A percentile compares a stretch with the other conserved stretches of the same genome.
phyloP scores from a whole-genome alignment of 2,329 filamentous ascomycete species.

The Mycogone perniciosa region DNA sequence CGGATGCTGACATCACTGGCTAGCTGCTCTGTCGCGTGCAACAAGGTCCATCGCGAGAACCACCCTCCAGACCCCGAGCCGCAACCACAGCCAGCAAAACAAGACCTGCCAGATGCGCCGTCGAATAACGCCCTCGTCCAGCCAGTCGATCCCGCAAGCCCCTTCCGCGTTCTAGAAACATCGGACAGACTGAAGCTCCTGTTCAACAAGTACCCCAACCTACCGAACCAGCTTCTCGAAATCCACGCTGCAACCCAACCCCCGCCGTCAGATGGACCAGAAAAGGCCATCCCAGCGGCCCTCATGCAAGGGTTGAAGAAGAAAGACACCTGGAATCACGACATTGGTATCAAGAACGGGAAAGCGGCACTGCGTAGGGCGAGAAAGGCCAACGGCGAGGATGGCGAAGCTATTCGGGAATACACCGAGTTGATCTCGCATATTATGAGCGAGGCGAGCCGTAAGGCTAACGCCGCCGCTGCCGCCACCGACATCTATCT shows the following conservation, averaged over 20 bases:
- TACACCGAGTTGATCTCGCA: conserved; percentile 52
- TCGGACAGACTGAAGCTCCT: conserved; percentile 44
- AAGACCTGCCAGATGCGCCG: background rate
- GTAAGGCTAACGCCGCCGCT: conserved; percentile 27
- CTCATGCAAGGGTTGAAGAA: conserved; percentile 29
- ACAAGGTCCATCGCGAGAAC: conserved; percentile 44
- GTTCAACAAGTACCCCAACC: conserved; percentile 47
- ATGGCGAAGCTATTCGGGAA: conserved; percentile 54
- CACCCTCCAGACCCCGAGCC: conserved; percentile 36
- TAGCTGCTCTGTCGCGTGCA: conserved; percentile 56
- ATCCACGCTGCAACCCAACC: conserved; percentile 47
- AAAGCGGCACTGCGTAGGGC: conserved; percentile 47
- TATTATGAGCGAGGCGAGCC: conserved; percentile 33
- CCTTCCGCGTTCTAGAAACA: conserved; percentile 46
- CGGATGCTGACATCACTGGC: conserved; percentile 10
- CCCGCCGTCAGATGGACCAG: conserved; percentile 26
- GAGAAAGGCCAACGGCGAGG: conserved; percentile 43
- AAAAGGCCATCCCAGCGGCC: conserved; percentile 26
- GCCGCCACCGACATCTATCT: conserved; percentile 32
- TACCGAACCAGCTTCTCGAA: conserved; percentile 39
- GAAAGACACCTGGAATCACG: conserved; percentile 48
- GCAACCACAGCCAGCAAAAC: conserved; percentile 10
- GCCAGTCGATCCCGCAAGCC: conserved; percentile 30
- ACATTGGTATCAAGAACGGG: conserved; percentile 51
- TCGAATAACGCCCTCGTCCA: conserved; percentile 6